These are phyloP conservation scores for Phytophthora colocasiae DNA, from an alignment of 352 stramenopile genomes.

Conservation along the genomic window DNA sequence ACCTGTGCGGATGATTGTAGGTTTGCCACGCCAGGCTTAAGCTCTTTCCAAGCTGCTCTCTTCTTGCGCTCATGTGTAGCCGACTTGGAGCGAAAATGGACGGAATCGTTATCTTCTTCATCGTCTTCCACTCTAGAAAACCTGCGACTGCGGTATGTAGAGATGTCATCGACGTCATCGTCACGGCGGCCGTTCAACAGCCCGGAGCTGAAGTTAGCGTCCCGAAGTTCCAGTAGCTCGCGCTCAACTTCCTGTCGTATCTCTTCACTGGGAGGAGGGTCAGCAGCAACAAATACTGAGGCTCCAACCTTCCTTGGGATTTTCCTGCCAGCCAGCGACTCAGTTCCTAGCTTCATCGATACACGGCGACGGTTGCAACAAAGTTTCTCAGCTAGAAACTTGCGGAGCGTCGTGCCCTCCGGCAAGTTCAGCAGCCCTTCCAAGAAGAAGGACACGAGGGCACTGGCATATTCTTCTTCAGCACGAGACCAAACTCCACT, in stretches of 20 bases:
- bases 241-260: constrained; percentile 43
- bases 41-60: constrained; percentile 6
- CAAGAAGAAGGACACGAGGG: constrained; percentile 75
- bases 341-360: constrained; percentile 79
- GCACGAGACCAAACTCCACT: constrained; percentile 69
- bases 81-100: constrained; percentile 1
- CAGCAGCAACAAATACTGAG: constrained; percentile 60
- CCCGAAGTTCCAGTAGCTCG: constrained; percentile 45
- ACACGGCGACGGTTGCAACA: constrained; percentile 70
- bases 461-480: constrained; percentile 71
- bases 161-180: constrained; percentile 7
- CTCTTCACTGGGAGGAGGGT: constrained; percentile 40
- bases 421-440: constrained; percentile 55
- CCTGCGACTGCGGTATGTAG: constrained; percentile 13
- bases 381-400: constrained; percentile 73
- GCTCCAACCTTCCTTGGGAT: constrained; percentile 75
- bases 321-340: constrained; percentile 60
- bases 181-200: constrained; percentile 13
- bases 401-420: constrained; percentile 70
- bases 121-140: constrained; percentile 24
- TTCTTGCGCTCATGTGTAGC: constrained; percentile 21
- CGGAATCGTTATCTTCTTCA: constrained; percentile 6
- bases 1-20: constrained; percentile 78
- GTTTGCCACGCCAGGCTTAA: constrained; percentile 43
- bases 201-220: constrained; percentile 42